Percentiles rank a stretch among this genome's conserved stretches.
Conservation (phyloP, 2,329 filamentous ascomycete genomes). For the Sporothrix humicola region DNA sequence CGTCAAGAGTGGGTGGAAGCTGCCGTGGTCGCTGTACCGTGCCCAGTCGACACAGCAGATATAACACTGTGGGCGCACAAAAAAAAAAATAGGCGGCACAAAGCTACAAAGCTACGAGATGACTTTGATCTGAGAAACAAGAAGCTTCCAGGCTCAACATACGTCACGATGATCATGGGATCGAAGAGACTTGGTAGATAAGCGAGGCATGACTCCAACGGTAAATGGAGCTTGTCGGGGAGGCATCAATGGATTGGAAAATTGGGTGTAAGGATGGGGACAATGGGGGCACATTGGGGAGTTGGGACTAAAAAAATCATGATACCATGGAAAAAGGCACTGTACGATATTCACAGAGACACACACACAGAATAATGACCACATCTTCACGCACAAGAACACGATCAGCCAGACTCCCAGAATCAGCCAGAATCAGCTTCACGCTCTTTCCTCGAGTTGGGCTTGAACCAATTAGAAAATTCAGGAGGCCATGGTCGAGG, state of each 20-base stretch:
- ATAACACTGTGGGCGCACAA: slow-evolving; percentile 41
- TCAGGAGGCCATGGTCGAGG: not conserved
- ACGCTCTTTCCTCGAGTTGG: not conserved
- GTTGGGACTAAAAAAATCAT: not conserved
- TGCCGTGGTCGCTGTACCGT: slow-evolving; percentile 77
- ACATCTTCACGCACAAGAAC: slow-evolving; percentile 1
- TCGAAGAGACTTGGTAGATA: too few species aligned
- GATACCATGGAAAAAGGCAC: slow-evolving; percentile 22
- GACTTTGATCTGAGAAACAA: not conserved
- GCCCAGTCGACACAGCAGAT: slow-evolving; percentile 57
- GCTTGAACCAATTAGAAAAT: not conserved
- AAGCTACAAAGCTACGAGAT: not conserved
- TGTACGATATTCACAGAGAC: slow-evolving; percentile 23
- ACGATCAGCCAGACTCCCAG: not conserved
- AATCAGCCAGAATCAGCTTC: not conserved
- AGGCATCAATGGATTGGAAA: not conserved
- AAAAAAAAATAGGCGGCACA: not conserved
- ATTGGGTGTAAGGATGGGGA: not conserved
- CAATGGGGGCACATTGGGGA: not conserved
- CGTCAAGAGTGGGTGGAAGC: slow-evolving; percentile 73
- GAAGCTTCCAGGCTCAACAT: too few species aligned
- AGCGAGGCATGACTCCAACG: too few species aligned
- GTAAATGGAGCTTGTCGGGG: too few species aligned
- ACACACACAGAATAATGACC: slow-evolving; percentile 2
- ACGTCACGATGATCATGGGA: too few species aligned